These are phyloP conservation scores for Lyophyllum semitale DNA, from an alignment of 768 basidiomycete species.

Conservation along the genomic window DNA sequence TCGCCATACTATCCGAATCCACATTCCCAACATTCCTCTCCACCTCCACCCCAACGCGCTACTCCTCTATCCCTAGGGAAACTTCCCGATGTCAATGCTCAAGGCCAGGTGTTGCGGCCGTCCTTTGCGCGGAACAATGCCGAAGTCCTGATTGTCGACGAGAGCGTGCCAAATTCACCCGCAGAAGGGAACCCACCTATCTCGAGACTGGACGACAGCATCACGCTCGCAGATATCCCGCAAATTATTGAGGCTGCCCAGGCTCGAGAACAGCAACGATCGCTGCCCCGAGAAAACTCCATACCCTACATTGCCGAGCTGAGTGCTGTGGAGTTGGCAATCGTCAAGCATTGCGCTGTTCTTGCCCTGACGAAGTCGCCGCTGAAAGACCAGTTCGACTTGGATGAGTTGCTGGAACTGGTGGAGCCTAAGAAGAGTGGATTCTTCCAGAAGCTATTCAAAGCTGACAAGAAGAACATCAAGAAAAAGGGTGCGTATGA, in stretches of 20 bases:
- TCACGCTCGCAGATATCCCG: conserved; percentile 94
- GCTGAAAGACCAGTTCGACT: conserved; percentile 78
- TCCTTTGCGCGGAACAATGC: conserved; percentile 78
- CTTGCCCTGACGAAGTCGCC: conserved; percentile 77
- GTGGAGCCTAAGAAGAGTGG: conserved; percentile 91
- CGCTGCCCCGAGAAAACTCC: conserved; percentile 74
- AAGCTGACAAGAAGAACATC: conserved; percentile 88
- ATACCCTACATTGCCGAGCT: conserved; percentile 85
- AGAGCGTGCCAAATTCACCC: conserved; percentile 73
- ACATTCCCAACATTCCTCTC: conserved; percentile 25
- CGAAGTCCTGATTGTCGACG: conserved; percentile 87
- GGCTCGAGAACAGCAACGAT: conserved; percentile 85
- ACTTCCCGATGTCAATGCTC: conserved; percentile 34
- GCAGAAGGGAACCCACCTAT: conserved; percentile 44
- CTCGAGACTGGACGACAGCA: conserved; percentile 65
- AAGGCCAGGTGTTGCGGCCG: conserved; percentile 61
- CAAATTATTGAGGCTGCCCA: conserved; percentile 91
- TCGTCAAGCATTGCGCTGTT: conserved; percentile 91
- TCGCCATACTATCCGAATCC: conserved; percentile 28
- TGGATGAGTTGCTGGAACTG: conserved; percentile 93
- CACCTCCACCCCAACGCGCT: conserved; percentile 28
- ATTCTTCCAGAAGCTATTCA: conserved; percentile 97
- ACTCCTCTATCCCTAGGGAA: conserved; percentile 40
- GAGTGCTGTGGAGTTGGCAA: conserved; percentile 79
- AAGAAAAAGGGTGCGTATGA: conserved; percentile 74